Evolutionary conservation across 805 yeast species (phyloP), one percentile per base, ranked within the genome.

Genomic region (Lipomyces japonicus): DNA sequence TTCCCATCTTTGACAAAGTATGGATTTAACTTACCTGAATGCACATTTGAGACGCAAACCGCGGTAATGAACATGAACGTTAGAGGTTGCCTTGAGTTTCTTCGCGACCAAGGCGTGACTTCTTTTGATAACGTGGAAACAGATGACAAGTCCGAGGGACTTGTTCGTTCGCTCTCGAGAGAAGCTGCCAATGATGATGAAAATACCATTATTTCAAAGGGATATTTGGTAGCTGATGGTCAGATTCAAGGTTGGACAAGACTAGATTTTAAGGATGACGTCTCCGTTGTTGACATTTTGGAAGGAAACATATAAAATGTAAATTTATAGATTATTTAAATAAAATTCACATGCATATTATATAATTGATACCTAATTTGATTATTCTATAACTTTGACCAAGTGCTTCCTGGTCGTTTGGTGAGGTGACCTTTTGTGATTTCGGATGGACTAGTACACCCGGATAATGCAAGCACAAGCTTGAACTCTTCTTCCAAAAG

Each of bases 391-490:
- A 44, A 36, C 35, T 25, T 35, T 10, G 47, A 19, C 38, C 34
- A 44, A 22, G 38, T 32, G 2, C 41, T 34, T 9, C 16, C 12
- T 14, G 10, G 30, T 14, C 38, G 21, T 12, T 35, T 38, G 1
- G 53, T 31, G 14, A 52, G 40, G 30, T 48, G 44, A 1, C 39
- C 48, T 22, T 34, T 50, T 18, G 47, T 14, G 19, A 55, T 55
- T 9, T 55, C 45, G 6, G 14, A 16, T 6, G 48, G 50, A 9
- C 31, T 4, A 3, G 42, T 10, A 47, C 58, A 28, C 44, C 48
- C 39, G 44, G 50, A 28, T 30, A 59, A 48, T 9, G 62, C 62
- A 57, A 59, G 53, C n/a, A 46, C 53, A 14, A 59, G 55, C 32
- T 34, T 45, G 39, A 59, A 47, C 36, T 59, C 62, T 4, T 53